Base-by-base conservation (phyloP, 768 basidiomycete genomes). In the Termitomyces sp. region DNA sequence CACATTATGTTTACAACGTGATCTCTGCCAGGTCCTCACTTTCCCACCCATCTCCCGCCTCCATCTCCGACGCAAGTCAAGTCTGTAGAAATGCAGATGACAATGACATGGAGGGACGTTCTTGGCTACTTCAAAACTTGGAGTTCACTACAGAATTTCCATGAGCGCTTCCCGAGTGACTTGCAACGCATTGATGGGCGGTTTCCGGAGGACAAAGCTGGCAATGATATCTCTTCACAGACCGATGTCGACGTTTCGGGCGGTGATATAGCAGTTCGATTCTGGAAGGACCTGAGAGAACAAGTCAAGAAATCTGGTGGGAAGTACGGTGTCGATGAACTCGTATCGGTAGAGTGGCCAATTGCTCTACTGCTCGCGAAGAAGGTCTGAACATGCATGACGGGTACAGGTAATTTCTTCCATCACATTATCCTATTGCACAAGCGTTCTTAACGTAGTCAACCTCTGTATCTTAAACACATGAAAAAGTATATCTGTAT, bases 121-220 rank as follows among this genome's bases (percentile, higher is more conserved):
- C 75, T 88, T 5, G 79, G 75, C 2, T 93, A 92, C 66, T 73
- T 93, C 20, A 75, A 82, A 48, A 90, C 90, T 0, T 87, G 81
- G 75, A 90, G 87, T 63, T 73, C 88, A 2, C 70, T 90, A 50
- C 83, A 88, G 59, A 82, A 81, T 13, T 92, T 81, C 68, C 81
- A 84, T 59, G 85, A 88, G 60, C 65, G 65, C 12, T 78, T 84
- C 65, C 87, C 88, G 0, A 76, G 81, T 31, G 88, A 92, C 64
- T 62, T 72, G 45, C 61, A 67, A 6, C 12, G n/a, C 5, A 66
- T 70, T 31, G 75, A 77, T 60, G 52, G 55, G 4, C 68, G 76
- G 36, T 77, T 77, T 50, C 66, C 73, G 42, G 71, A 72, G 42
- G 75, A 77, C 57, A 52, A 36, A 31, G 20, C 37, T 24, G 18